phyloP scores from a whole-genome alignment of 495 filamentous ascomycete genomes.

The Glonium stellatum region DNA sequence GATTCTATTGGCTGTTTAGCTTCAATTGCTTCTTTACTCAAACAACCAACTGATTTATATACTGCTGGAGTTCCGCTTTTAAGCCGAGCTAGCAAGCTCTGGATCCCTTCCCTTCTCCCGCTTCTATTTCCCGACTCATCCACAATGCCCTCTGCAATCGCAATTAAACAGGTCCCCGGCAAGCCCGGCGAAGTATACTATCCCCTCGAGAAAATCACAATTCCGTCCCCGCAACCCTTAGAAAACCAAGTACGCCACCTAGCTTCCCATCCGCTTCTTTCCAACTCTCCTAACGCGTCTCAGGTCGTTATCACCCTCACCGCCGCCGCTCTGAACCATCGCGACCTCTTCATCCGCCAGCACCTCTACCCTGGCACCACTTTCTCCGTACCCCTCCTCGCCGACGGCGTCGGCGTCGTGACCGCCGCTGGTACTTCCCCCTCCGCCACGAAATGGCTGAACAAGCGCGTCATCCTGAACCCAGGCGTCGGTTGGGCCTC shows the following conservation, averaged over 20 bases:
- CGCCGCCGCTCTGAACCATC: slow-evolving; percentile 81
- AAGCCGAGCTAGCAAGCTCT: no score
- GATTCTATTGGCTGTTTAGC: no score
- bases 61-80: no score
- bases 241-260: slow-evolving; percentile 16
- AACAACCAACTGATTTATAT: no score
- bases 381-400: slow-evolving; percentile 66
- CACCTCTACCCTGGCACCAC: slow-evolving; percentile 79
- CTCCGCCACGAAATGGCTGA: slow-evolving; percentile 43
- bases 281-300: background rate
- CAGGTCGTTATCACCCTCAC: slow-evolving; percentile 58
- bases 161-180: slow-evolving; percentile 55
- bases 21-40: no score
- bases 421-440: slow-evolving; percentile 51
- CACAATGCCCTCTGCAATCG: slow-evolving; percentile 49
- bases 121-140: no score
- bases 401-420: slow-evolving; percentile 75
- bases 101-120: no score
- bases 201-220: slow-evolving; percentile 40
- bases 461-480: slow-evolving; percentile 66
- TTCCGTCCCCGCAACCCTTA: slow-evolving; percentile 20
- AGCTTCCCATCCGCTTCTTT: background rate
- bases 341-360: slow-evolving; percentile 86
- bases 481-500: slow-evolving; percentile 70
- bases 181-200: slow-evolving; percentile 87